Percentiles rank a stretch among this genome's conserved stretches.
These are phyloP conservation scores for Coemansia sp. DNA, from an alignment of 192 early-diverging fungal species.

Conservation along the genomic window DNA sequence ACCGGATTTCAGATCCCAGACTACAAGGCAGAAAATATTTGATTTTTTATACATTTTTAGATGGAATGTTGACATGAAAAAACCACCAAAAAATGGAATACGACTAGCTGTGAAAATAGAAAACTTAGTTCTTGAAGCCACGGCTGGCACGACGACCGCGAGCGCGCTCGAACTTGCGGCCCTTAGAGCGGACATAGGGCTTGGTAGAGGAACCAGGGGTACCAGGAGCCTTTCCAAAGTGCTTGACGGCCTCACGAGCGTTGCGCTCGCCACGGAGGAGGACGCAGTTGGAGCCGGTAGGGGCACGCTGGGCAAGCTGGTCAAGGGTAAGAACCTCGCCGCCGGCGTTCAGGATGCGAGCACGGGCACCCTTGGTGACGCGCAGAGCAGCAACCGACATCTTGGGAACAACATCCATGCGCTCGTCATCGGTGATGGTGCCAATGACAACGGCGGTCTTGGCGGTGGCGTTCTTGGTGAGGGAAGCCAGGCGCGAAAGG, in stretches of 20 bases:
- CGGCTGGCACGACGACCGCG: slow-evolving; percentile 99
- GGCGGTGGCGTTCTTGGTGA: slow-evolving; percentile 72
- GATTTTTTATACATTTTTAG: neutral
- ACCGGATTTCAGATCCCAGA: too few relatives aligned
- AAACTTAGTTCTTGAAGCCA: slow-evolving; percentile 89
- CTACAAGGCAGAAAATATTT: neutral
- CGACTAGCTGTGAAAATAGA: slow-evolving; percentile 11
- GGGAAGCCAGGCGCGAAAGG: slow-evolving; percentile 79
- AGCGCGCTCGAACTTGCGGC: slow-evolving; percentile 99
- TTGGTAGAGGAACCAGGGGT: slow-evolving; percentile 64
- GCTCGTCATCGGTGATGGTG: slow-evolving; percentile 95
- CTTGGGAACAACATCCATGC: slow-evolving; percentile 91
- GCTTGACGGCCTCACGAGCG: slow-evolving; percentile 97
- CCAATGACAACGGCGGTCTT: slow-evolving; percentile 95
- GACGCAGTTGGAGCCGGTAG: slow-evolving; percentile 91
- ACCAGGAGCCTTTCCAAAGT: slow-evolving; percentile 86
- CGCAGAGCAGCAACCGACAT: slow-evolving; percentile 92
- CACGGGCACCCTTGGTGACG: slow-evolving; percentile 93
- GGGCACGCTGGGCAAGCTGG: slow-evolving; percentile 98
- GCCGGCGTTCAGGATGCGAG: slow-evolving; percentile 97
- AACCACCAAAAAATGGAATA: slow-evolving; percentile 15
- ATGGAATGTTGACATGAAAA: slow-evolving; percentile 8
- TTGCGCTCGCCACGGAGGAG: slow-evolving; percentile 94
- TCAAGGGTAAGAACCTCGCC: slow-evolving; percentile 98
- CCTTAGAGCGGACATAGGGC: slow-evolving; percentile 98